Conservation (phyloP, 257 asterid genomes). For the Solanum pimpinellifolium region DNA sequence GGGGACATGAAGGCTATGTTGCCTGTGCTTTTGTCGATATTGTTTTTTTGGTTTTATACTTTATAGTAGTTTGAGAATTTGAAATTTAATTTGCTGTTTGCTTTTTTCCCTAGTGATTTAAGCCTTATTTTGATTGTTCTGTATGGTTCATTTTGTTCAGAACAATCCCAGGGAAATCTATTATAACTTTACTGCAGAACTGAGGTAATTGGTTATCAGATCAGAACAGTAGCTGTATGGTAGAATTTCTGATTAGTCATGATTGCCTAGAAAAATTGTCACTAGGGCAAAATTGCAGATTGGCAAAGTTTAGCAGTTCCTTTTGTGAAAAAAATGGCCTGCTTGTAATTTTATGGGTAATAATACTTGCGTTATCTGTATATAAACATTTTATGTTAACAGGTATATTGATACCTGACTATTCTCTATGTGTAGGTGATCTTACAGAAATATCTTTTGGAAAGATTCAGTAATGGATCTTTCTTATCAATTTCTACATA, state of each 20-base stretch:
- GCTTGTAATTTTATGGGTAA: not conserved
- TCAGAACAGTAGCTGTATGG: not conserved
- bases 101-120: not conserved
- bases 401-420: not conserved
- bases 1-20: constrained; percentile 46
- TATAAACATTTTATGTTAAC: not conserved
- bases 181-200: constrained; percentile 3
- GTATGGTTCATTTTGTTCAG: constrained; percentile 5
- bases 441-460: not conserved
- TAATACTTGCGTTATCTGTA: not conserved
- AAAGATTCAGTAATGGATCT: not conserved
- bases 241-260: not conserved
- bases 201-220: constrained; percentile 1
- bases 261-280: not conserved
- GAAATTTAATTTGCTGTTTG: not conserved
- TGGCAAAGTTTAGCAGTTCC: not conserved
- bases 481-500: not conserved
- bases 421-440: not conserved
- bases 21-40: constrained; percentile 15
- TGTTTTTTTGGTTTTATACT: constrained; percentile 4
- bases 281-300: not conserved
- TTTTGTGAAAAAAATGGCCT: not conserved
- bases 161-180: not conserved
- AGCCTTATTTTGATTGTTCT: not conserved
- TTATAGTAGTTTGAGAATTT: not conserved